Evolutionary conservation across 164 flowering plant species (phyloP).

Genomic region (Sextonia rubra): DNA sequence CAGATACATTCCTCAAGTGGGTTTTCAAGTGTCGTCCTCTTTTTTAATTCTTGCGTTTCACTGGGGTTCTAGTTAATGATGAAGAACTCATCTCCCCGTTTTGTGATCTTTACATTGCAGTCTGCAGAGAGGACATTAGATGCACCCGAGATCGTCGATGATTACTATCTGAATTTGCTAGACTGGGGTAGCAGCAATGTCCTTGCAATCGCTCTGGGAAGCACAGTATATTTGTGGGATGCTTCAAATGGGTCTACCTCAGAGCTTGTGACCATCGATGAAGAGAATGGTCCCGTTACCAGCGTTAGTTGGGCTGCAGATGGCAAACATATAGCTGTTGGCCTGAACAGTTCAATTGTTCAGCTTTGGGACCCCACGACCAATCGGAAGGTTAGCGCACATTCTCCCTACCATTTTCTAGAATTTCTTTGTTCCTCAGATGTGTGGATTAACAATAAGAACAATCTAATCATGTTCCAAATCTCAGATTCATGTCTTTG

Average conservation of each 20-base stretch:
- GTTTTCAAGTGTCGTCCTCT: not conserved
- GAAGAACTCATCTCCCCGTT: not conserved
- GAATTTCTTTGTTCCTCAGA: not conserved
- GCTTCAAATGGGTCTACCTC: constrained; percentile 42
- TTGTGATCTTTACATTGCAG: constrained; percentile 23
- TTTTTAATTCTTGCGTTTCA: not conserved
- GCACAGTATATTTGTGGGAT: constrained; percentile 55
- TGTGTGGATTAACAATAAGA: not conserved
- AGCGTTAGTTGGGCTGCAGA: constrained; percentile 68
- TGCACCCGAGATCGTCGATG: constrained; percentile 61
- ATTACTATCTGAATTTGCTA: constrained; percentile 55
- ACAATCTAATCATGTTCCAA: not conserved
- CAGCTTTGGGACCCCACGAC: constrained; percentile 58
- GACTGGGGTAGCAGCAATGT: constrained; percentile 63
- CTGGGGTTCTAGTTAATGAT: not conserved
- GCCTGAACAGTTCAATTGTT: constrained; percentile 48
- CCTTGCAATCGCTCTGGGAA: constrained; percentile 55
- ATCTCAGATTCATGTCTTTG: not conserved
- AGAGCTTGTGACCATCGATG: constrained; percentile 45
- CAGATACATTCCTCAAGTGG: constrained; percentile 51
- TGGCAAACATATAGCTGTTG: constrained; percentile 53
- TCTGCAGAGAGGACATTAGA: constrained; percentile 60
- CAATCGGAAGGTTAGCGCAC: constrained; percentile 26
- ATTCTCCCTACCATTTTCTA: not conserved
- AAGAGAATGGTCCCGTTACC: constrained; percentile 52